These are phyloP conservation scores for Magnusiomyces magnusii DNA, from an alignment of 1,139 yeast genomes.

Conservation along the genomic window DNA sequence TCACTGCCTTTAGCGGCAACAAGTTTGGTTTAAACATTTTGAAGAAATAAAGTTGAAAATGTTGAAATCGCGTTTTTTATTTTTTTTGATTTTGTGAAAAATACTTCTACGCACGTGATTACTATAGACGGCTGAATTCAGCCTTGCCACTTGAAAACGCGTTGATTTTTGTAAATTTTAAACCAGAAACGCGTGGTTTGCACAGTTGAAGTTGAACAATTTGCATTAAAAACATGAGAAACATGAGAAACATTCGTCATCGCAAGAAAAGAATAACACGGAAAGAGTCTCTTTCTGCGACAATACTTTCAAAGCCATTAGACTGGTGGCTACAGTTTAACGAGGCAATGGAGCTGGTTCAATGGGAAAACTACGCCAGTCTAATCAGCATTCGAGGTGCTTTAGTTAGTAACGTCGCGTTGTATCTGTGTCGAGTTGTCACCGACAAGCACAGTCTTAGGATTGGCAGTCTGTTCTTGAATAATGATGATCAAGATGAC, in stretches of 20 bases:
- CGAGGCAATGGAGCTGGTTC: conserved; percentile 48
- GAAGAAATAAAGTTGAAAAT: conserved; percentile 34
- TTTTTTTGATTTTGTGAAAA: no score
- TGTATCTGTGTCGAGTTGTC: conserved; percentile 22
- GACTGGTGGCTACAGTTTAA: neutral
- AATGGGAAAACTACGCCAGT: conserved; percentile 56
- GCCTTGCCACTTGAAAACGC: neutral
- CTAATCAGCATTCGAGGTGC: conserved; percentile 45
- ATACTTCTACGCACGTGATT: neutral
- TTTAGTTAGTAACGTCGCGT: conserved; percentile 31
- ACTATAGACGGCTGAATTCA: neutral
- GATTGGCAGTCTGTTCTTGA: neutral
- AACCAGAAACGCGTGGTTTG: no score
- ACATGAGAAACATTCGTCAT: neutral
- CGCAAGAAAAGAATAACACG: neutral
- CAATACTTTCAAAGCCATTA: neutral
- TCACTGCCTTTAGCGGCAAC: neutral
- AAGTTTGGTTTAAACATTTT: conserved; percentile 60
- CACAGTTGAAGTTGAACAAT: no score
- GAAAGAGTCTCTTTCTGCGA: neutral
- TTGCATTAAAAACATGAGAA: neutral
- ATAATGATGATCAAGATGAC: conserved; percentile 1
- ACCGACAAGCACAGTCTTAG: conserved; percentile 8
- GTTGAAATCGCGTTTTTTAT: neutral
- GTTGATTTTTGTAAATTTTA: neutral